Base-by-base conservation (phyloP, 352 stramenopile genomes). In the Phytopythium helicoides region DNA sequence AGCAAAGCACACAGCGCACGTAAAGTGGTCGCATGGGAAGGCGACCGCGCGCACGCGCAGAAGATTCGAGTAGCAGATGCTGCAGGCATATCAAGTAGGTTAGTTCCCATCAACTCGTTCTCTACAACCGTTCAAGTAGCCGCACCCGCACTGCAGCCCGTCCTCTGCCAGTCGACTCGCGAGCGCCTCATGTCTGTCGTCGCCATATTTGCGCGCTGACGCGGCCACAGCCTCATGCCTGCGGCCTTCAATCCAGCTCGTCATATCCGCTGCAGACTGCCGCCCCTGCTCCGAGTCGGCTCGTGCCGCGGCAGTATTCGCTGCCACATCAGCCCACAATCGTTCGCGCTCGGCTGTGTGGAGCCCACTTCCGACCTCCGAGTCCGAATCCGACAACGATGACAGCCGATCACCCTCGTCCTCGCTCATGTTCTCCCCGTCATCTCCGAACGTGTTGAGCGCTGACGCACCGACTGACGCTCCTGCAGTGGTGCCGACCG, bases 1-100 rank as follows among this genome's bases (percentile, higher is more conserved):
- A 15, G 68, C 60, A 26, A 77, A 82, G 55, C 78, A 89, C 54
- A 81, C 73, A 5, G 50, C 65, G 35, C 78, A 89, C 10, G 71
- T 76, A 38, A 87, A 86, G 42, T 89, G 78, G 54, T 89, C 65
- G 53, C 78, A 87, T 19, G 68, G 56, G 60, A 89, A 89, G 15
- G 66, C 78, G 11, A 89, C 68, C 0, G 73, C 65, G 31, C 73
- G 62, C 19, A 75, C 72, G 15, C 76, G 66, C n/a, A 83, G 54
- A 15, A 89, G 51, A 45, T 87, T 62, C 33, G 77, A 76, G 54
- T 85, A 89, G 59, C 78, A 89, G 52, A 89, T 89, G 12, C 75
- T 87, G 31, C 22, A 37, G 12, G 12, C 34, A 34, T 7, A 5
- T 21, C 22, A 26, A 31, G 8, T 11, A 36, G 12, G 31, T 52